Conservation (phyloP, 768 basidiomycete species). For the Arthromyces matolae region DNA sequence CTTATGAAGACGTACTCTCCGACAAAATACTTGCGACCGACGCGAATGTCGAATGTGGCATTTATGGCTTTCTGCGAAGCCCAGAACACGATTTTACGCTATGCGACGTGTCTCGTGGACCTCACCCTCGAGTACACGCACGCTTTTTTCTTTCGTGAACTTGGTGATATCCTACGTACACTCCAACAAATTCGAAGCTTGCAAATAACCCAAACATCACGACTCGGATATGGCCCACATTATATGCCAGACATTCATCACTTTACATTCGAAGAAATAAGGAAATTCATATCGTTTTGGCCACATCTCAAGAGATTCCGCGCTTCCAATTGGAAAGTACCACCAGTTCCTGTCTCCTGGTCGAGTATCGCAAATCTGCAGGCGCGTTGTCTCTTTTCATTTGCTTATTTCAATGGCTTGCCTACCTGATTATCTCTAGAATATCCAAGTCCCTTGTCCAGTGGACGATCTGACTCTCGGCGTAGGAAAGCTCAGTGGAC, state of each 20-base stretch:
- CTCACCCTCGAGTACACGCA: constrained; percentile 2
- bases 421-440: not conserved
- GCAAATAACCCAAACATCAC: not conserved
- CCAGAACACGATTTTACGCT: constrained; percentile 6
- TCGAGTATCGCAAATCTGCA: not conserved
- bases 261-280: constrained; percentile 5
- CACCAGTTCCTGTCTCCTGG: not conserved
- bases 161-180: constrained; percentile 4
- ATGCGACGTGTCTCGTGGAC: not conserved
- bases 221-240: not conserved
- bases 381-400: not conserved
- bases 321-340: not conserved
- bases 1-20: constrained; percentile 6
- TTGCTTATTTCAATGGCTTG: not conserved
- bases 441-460: not conserved
- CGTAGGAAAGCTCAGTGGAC: not conserved
- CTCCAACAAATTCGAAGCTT: not conserved
- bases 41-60: not conserved
- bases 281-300: constrained; percentile 5
- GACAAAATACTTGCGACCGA: not conserved
- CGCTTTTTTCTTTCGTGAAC: not conserved
- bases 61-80: constrained; percentile 7
- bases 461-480: not conserved
- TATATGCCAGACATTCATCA: not conserved
- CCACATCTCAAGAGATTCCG: constrained; percentile 1